Conservation (phyloP, 441 rosid species). For the Erysimum pusillum region DNA sequence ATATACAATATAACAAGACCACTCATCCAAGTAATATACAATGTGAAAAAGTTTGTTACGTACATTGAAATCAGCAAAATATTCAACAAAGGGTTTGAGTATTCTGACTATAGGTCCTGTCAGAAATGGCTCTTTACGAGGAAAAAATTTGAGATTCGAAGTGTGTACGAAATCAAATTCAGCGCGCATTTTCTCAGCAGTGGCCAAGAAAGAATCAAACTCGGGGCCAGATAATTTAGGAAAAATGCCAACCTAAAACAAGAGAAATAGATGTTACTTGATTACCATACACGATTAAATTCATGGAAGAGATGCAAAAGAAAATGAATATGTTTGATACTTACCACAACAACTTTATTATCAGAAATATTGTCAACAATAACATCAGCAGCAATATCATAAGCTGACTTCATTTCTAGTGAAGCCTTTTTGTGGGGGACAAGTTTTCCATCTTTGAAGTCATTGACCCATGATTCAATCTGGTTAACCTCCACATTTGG, state of each 20-base stretch:
- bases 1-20: conserved; percentile 5
- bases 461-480: conserved; percentile 48
- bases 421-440: conserved; percentile 61
- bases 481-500: conserved; percentile 71
- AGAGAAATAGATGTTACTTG: not conserved
- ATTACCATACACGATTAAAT: not conserved
- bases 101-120: conserved; percentile 89
- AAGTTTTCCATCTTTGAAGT: conserved; percentile 80
- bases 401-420: too few species aligned
- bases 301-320: not conserved
- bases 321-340: conserved; percentile 37
- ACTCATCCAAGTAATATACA: not conserved
- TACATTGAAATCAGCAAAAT: conserved; percentile 82
- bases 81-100: conserved; percentile 95
- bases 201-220: conserved; percentile 71
- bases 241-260: conserved; percentile 87
- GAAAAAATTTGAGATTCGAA: conserved; percentile 78
- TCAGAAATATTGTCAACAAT: conserved; percentile 50
- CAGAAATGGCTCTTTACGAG: conserved; percentile 87
- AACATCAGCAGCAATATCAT: conserved; percentile 51
- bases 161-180: conserved; percentile 93
- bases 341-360: conserved; percentile 76
- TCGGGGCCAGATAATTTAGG: conserved; percentile 85
- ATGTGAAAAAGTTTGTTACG: not conserved
- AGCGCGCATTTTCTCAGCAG: conserved; percentile 85